A percentile compares a stretch with the other conserved stretches of the same genome.
These are phyloP conservation scores for Erythrophleum fordii DNA, from an alignment of 306 rosid genomes.

Conservation along the genomic window DNA sequence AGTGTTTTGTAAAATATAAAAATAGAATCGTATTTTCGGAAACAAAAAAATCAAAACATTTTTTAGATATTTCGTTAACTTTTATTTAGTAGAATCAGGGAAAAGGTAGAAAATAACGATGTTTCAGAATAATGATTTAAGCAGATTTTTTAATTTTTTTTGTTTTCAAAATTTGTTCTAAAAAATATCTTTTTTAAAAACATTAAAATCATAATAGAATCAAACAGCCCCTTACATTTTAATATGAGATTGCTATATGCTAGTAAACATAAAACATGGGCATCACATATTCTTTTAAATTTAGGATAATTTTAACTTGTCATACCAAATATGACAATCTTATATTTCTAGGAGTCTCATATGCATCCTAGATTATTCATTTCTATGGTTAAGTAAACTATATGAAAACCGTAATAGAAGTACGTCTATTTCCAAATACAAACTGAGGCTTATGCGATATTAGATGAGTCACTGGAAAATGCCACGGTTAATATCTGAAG, in stretches of 20 bases:
- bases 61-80: too few relatives aligned
- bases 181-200: too few relatives aligned
- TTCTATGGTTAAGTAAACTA: neutral
- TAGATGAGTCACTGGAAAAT: slow-evolving; percentile 15
- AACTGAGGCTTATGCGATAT: neutral
- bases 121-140: too few relatives aligned
- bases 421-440: slow-evolving; percentile 25
- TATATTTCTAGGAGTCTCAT: neutral
- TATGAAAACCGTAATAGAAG: neutral
- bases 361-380: neutral
- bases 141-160: too few relatives aligned
- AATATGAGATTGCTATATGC: neutral
- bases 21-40: too few relatives aligned
- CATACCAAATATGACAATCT: neutral
- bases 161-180: too few relatives aligned
- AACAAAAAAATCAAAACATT: too few relatives aligned
- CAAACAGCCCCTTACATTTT: too few relatives aligned
- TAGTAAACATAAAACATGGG: neutral
- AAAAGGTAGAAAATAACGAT: too few relatives aligned
- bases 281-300: neutral
- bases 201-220: too few relatives aligned
- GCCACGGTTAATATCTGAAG: neutral
- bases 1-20: too few relatives aligned
- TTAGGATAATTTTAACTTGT: neutral
- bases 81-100: too few relatives aligned